A percentile compares a stretch with the other conserved stretches of the same genome.
Conservation (phyloP, 2,329 filamentous ascomycete species). For the Gnomoniopsis sp. region DNA sequence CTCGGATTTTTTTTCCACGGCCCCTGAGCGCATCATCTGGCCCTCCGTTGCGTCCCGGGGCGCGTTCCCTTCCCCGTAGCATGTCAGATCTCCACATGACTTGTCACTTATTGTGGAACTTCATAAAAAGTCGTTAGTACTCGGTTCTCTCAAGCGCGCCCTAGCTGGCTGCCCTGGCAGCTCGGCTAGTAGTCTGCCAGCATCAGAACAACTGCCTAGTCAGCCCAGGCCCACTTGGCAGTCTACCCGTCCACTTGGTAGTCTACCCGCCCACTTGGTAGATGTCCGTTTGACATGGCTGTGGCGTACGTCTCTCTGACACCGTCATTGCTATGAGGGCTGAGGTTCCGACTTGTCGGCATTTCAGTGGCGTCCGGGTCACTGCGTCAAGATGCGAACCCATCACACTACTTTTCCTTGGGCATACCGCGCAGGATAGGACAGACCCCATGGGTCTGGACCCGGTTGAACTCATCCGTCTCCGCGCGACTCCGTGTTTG, state of each 20-base stretch:
- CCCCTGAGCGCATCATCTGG: slow-evolving; percentile 4
- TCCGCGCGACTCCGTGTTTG: slow-evolving; percentile 6
- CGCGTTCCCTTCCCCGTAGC: slow-evolving; percentile 8
- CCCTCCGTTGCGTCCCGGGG: slow-evolving; percentile 1
- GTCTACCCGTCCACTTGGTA: no score
- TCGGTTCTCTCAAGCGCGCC: not conserved
- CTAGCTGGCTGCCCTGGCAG: not conserved
- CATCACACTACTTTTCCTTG: not conserved
- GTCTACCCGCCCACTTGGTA: not conserved
- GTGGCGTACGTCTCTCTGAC: not conserved
- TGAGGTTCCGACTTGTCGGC: not conserved
- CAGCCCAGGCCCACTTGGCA: not conserved
- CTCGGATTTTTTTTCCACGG: not conserved
- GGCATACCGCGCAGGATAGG: not conserved
- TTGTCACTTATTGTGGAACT: slow-evolving; percentile 10
- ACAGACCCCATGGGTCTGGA: slow-evolving; percentile 4
- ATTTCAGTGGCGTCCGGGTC: not conserved
- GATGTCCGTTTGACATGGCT: not conserved
- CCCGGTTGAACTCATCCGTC: slow-evolving; percentile 2
- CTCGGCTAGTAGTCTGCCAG: not conserved
- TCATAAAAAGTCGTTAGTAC: not conserved
- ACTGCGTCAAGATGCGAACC: slow-evolving; percentile 9
- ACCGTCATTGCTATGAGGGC: no score
- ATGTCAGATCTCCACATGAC: slow-evolving; percentile 18
- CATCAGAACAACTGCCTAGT: not conserved